Evolutionary conservation across 139 green algal genomes (phyloP), one percentile per base, ranked within the genome.

Genomic region (Tetraselmis striata): DNA sequence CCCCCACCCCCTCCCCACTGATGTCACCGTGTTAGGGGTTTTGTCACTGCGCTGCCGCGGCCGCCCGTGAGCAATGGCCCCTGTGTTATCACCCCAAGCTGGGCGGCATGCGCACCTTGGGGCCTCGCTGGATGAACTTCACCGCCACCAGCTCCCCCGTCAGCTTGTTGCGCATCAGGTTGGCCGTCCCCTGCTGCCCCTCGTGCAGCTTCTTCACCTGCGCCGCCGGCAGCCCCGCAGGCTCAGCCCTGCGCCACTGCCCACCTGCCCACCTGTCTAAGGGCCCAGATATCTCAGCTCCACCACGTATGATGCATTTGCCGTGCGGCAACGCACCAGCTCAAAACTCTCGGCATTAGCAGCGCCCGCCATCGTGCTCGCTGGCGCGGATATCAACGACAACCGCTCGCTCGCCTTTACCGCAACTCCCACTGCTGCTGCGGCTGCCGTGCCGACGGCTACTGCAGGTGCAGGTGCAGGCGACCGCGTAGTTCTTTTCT

Each of bases 101-200:
- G n/a, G n/a, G n/a, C n/a, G 45, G 5, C 45, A 18, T 18, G 18
- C 45, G 5, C 2, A 89, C 87, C 24, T 80, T 82, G 30, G 89
- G 82, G 1, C 90, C 88, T 0, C 91, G 84, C 79, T 93, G 87
- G 23, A 94, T 86, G 84, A 94, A 94, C 83, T 94, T 94, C 77
- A 94, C 90, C 0, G 91, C 91, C 29, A 92, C 88, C 28, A 89
- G 75, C 77, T 93, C 91, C 0, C 84, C 81, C 0, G 89, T 94
- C 23, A 80, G 23, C 32, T 84, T 87, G 82, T 90, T 88, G 29
- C 84, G 81, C 81, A 90, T 89, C 18, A 93, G 81, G 84, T 82
- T 67, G 5, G 45, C 5, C 18, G 45, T 67, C 45, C 45, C 45
- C 18, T 67, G 45, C 18, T 67, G 45, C 45, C 45, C 45, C 45